Base-by-base conservation (phyloP, 139 green algal genomes). In the Coccomyxa sp. region DNA sequence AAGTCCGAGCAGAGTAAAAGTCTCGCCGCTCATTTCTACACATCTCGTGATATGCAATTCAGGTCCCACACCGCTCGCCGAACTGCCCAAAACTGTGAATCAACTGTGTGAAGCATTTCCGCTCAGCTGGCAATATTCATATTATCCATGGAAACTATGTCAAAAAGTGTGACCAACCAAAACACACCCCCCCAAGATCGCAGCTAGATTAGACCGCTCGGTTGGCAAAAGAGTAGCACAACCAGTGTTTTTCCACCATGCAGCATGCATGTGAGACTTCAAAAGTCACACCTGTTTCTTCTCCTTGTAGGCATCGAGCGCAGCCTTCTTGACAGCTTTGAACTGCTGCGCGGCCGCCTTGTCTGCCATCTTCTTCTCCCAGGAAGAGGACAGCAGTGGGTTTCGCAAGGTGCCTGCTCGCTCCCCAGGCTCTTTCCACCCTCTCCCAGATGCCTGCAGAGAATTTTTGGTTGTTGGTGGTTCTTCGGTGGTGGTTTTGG, bases 281-380 rank as follows among this genome's bases (percentile, higher is more conserved):
- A 51, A 7, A 51, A 7, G 38, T 23, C 76, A 31, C 31, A 83
- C 86, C 81, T 77, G 63, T 32, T 83, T 59, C 84, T 88, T 87
- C 51, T 79, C 83, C 63, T 92, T 92, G 58, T 51, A 66, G 28
- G 84, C 79, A 25, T 80, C 86, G 18, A 84, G 16, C 0, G 88
- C 85, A 51, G 82, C 88, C 23, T 76, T 51, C 86, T 91, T 90
- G 25, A 58, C 31, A 30, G 83, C 83, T 28, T 81, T 83, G 67
- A 88, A 94, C 1, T 60, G 74, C 13, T 84, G 28, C 25, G 66
- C 59, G 59, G 86, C 88, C 21, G 86, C 88, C 68, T 93, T 94
- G 16, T 71, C 60, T 67, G 59, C 38, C 90, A 94, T 94, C 83
- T 93, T 94, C 77, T 92, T 87, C 32, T 93, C 90, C 90, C 90